phyloP scores from a whole-genome alignment of 768 basidiomycete species.

The Gyrodon lividus region DNA sequence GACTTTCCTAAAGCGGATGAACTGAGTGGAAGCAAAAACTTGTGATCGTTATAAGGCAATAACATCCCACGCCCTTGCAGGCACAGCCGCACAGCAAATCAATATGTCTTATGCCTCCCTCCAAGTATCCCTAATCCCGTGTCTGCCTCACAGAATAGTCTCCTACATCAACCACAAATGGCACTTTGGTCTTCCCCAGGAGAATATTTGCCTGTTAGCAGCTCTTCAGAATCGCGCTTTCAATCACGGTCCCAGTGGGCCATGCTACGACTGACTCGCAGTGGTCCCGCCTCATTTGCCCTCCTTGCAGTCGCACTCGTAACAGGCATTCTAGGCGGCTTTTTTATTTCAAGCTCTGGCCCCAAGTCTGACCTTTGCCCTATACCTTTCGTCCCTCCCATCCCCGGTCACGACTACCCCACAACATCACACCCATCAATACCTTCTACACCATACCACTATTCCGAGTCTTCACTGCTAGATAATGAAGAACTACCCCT shows the following conservation, averaged over 20 bases:
- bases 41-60: too few relatives aligned
- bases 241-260: slow-evolving; percentile 6
- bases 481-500: slow-evolving; percentile 27
- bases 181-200: slow-evolving; percentile 6
- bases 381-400: slow-evolving; percentile 13
- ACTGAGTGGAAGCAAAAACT: too few relatives aligned
- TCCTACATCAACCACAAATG: slow-evolving; percentile 3
- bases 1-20: too few relatives aligned
- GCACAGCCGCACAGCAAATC: too few relatives aligned
- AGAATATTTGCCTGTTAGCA: slow-evolving; percentile 24
- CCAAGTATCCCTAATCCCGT: too few relatives aligned
- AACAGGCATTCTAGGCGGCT: slow-evolving; percentile 26
- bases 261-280: slow-evolving; percentile 16
- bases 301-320: slow-evolving; percentile 23
- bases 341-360: slow-evolving; percentile 19
- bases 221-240: slow-evolving; percentile 6
- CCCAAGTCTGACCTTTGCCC: slow-evolving; percentile 17
- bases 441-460: background rate
- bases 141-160: background rate
- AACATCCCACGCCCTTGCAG: too few relatives aligned
- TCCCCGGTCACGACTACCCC: background rate
- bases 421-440: background rate
- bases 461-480: slow-evolving; percentile 8
- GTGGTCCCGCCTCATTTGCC: slow-evolving; percentile 10
- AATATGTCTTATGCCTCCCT: too few relatives aligned